phyloP scores from a whole-genome alignment of 768 basidiomycete genomes.

The Tulasnella sp. region DNA sequence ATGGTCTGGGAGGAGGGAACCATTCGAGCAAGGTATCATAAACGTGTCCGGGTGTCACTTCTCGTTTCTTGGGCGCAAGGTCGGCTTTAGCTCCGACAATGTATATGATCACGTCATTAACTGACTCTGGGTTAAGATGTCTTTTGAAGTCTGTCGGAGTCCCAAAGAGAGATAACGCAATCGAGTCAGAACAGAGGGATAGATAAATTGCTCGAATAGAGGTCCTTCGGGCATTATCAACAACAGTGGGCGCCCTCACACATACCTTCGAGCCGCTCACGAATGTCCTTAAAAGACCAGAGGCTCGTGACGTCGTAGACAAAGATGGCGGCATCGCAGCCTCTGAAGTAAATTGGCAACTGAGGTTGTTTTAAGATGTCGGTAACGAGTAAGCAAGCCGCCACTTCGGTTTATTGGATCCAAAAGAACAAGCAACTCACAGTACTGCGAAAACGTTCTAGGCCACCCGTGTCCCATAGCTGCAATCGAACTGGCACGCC shows the following conservation, averaged over 20 bases:
- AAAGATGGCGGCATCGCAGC: constrained; percentile 88
- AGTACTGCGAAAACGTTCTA: constrained; percentile 90
- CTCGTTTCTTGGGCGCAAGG: constrained; percentile 32
- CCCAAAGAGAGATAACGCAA: constrained; percentile 31
- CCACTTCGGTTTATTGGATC: neutral
- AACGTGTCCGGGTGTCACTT: constrained; percentile 58
- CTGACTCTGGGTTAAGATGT: constrained; percentile 33
- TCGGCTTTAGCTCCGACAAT: constrained; percentile 82
- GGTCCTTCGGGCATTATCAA: constrained; percentile 2
- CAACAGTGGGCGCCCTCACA: constrained; percentile 18
- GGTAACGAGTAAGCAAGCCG: neutral
- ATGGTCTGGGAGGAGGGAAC: constrained; percentile 77
- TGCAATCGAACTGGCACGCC: constrained; percentile 82
- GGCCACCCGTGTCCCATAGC: constrained; percentile 91
- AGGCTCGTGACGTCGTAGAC: constrained; percentile 94
- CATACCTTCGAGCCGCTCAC: constrained; percentile 82
- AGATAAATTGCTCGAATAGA: constrained; percentile 13
- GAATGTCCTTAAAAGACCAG: constrained; percentile 82
- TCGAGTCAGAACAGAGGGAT: constrained; percentile 26
- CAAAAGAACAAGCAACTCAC: constrained; percentile 43
- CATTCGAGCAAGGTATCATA: constrained; percentile 77
- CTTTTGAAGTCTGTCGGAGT: constrained; percentile 35
- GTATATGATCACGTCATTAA: constrained; percentile 82
- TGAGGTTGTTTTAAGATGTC: constrained; percentile 36
- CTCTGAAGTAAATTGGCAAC: constrained; percentile 97